Base-by-base conservation (phyloP, 2,329 filamentous ascomycete species). In the Pseudocercospora macadamiae region DNA sequence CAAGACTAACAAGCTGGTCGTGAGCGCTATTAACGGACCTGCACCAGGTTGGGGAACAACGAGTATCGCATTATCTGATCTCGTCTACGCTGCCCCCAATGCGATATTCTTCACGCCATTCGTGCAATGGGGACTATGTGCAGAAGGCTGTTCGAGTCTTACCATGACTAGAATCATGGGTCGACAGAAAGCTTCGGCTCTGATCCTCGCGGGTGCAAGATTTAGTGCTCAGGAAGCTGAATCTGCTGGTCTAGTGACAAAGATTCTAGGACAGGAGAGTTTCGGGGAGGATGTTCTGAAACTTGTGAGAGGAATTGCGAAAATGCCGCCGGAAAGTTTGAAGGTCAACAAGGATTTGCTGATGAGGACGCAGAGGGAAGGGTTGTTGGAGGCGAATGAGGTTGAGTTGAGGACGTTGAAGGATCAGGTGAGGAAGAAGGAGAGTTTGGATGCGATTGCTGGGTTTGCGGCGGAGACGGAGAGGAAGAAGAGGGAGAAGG, bases 91-190 rank as follows among this genome's bases (percentile, higher is more conserved):
- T 8, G 54, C 57, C 6, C 62, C 62, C 1, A 54, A 59, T n/a
- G 60, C 64, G 3, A 49, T 63, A 4, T 67, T 67, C 59, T 66
- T 67, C 59, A 67, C 65, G 16, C 65, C 65, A 6, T 67, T 67
- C 39, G 65, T 66, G 18, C 64, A 67, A 45, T 66, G 64, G 64
- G 65, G 65, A 2, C 32, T 67, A 0, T 67, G 65, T 45, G 65
- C 65, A 4, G 65, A 67, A 54, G 65, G 61, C 9, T 66, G 64
- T 16, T 64, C 64, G 1, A 62, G 57, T 7, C 32, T 61, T 1
- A 64, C 64, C 1, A 66, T 67, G 47, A 54, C 51, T 2, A 28
- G 57, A 2, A 53, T 64, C n/a, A 64, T 67, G 62, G 65, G 65
- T 3, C 42, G 65, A 9, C 64, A 66, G 26, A 66, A 65, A 34